Conservation (phyloP, 2,329 filamentous ascomycete species). For the Neofusicoccum parvum region DNA sequence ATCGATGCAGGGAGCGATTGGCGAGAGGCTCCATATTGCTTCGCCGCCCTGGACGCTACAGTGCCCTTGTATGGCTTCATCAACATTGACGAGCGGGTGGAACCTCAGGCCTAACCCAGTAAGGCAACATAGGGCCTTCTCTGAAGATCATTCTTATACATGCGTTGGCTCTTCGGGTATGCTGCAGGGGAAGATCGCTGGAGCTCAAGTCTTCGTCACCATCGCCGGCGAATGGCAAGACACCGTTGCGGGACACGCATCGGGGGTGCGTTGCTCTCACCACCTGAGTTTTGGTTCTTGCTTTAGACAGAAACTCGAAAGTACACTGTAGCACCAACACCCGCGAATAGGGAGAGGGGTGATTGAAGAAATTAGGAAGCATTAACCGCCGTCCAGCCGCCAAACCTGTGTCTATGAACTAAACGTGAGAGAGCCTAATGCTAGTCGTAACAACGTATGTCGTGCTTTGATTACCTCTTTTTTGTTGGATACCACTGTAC, state of each 20-base stretch:
- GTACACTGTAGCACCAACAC: background rate
- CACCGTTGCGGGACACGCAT: no score
- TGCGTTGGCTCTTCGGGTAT: background rate
- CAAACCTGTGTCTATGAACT: slow-evolving; percentile 1
- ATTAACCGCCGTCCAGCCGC: background rate
- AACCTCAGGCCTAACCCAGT: slow-evolving; percentile 12
- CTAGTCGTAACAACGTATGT: background rate
- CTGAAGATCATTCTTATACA: background rate
- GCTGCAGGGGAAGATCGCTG: no score
- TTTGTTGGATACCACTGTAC: slow-evolving; percentile 10
- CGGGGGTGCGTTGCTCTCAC: no score
- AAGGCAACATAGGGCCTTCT: slow-evolving; percentile 6
- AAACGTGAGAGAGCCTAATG: background rate
- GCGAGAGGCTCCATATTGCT: background rate
- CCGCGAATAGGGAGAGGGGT: background rate
- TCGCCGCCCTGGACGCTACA: background rate
- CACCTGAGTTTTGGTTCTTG: no score
- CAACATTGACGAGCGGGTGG: background rate
- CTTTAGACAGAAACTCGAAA: background rate
- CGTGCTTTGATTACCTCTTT: slow-evolving; percentile 11
- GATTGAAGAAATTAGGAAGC: background rate
- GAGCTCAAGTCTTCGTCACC: no score
- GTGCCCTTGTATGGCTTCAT: slow-evolving; percentile 10
- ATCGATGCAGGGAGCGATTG: background rate
- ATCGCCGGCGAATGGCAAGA: no score